Evolutionary conservation across 2,329 filamentous ascomycete genomes (phyloP), one percentile per base, ranked within the genome.

Genomic region (Trichoderma sp.): DNA sequence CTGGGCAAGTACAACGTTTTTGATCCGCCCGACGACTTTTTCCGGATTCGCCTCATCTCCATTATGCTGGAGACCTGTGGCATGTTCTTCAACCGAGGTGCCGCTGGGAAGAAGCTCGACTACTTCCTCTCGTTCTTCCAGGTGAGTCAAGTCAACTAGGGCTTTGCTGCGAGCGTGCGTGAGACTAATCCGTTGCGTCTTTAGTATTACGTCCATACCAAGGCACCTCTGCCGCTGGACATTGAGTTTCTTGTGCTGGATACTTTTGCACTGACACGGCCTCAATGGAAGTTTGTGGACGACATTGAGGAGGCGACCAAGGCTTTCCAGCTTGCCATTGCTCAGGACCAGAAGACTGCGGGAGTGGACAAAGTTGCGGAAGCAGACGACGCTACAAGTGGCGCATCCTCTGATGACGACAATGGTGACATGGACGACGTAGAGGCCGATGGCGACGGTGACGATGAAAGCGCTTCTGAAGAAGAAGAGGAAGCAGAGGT

Each of bases 81-180:
- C 63, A 90, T 96, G 76, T 99, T 94, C 79, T 99, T 97, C 72
- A 95, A 95, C 76, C 90, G 94, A 71, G 95, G 96, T 7, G 88
- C 90, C 50, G 91, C 93, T 1, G 96, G 93, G 76, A 98, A 98
- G 82, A 99, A 98, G 78, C 85, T 99, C 10, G 95, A 99, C 73
- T 98, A 97, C 76, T 99, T 98, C 78, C 82, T 99, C 67, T 94
- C 90, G 0, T 98, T 98, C 78, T 92, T 99, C 72, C 93, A 96
- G 82, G 88, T 89, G 74, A 61, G 67, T 1, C 59, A n/a, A 48
- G 24, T n/a, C 12, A 21, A 28, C 5, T 17, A 5, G 28, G 1
- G 2, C 26, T 28, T 2, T 17, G 19, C 55, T 30, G 30, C 30
- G 15, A 51, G 6, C 34, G 34, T 14, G 34, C 5, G 9, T 10